Conservation (phyloP, 352 stramenopile genomes). For the Lagenidium giganteum region DNA sequence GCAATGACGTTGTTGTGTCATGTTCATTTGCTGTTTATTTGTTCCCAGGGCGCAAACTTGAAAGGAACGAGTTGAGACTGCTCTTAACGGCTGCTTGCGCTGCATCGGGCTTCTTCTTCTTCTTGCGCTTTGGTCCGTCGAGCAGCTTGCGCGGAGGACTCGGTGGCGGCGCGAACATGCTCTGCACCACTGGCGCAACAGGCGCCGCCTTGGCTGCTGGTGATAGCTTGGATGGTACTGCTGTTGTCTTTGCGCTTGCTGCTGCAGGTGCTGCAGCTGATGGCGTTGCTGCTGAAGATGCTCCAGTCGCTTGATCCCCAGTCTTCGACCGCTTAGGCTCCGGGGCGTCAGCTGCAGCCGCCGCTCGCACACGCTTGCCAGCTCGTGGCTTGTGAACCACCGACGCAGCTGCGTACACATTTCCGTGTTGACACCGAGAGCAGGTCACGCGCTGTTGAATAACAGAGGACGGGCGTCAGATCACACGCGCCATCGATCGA, state of each 20-base stretch:
- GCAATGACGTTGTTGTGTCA: conserved; percentile 16
- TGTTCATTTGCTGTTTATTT: conserved; percentile 20
- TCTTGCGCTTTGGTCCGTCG: conserved; percentile 61
- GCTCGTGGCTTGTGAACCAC: conserved; percentile 40
- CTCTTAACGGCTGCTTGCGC: conserved; percentile 53
- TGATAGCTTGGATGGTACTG: neutral
- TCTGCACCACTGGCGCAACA: conserved; percentile 12
- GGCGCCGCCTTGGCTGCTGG: neutral
- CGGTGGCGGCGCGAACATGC: conserved; percentile 41
- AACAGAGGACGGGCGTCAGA: neutral
- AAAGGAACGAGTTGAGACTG: conserved; percentile 57
- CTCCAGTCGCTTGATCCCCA: too few relatives aligned
- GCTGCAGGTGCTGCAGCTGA: neutral
- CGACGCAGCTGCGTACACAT: conserved; percentile 35
- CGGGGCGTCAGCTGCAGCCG: neutral
- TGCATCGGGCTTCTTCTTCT: conserved; percentile 42
- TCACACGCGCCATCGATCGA: neutral
- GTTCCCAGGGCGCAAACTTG: conserved; percentile 40
- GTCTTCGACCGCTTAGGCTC: conserved; percentile 27
- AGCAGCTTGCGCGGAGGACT: conserved; percentile 67
- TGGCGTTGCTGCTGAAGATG: too few relatives aligned
- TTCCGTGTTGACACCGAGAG: conserved; percentile 46
- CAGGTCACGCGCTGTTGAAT: conserved; percentile 31
- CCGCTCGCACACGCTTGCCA: conserved; percentile 33
- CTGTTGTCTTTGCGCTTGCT: neutral